Percentiles rank a stretch among this genome's conserved stretches.
Evolutionary conservation across 2,329 filamentous ascomycete genomes (phyloP).

Genomic region (Albophoma yamanashiensis): DNA sequence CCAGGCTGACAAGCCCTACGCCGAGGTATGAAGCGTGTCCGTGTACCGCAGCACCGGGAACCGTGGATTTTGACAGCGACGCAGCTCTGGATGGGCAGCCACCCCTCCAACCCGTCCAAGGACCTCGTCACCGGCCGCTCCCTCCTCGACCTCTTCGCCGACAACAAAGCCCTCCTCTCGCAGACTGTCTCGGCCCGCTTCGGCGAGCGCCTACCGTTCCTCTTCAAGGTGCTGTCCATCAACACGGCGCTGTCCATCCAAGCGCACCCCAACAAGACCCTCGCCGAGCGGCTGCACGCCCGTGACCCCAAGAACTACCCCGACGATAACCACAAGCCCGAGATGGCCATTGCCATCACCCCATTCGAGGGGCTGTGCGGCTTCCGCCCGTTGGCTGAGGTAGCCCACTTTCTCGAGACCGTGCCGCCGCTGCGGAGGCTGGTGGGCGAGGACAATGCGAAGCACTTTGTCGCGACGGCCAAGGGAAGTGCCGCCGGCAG

Average conservation of each 20-base stretch:
- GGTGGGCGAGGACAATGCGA: slow-evolving; percentile 53
- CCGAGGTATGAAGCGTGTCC: slow-evolving; percentile 53
- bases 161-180: slow-evolving; percentile 77
- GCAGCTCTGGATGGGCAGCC: slow-evolving; percentile 99
- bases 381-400: slow-evolving; percentile 80
- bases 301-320: slow-evolving; percentile 90
- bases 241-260: slow-evolving; percentile 95
- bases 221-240: slow-evolving; percentile 97
- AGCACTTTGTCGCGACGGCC: slow-evolving; percentile 41
- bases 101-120: slow-evolving; percentile 89
- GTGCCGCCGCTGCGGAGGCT: slow-evolving; percentile 49
- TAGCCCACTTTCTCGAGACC: slow-evolving; percentile 66
- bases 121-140: slow-evolving; percentile 75
- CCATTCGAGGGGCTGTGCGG: slow-evolving; percentile 94
- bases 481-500: slow-evolving; percentile 31
- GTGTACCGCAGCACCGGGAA: neutral
- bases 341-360: slow-evolving; percentile 98
- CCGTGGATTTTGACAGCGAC: neutral
- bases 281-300: slow-evolving; percentile 74
- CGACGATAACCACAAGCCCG: slow-evolving; percentile 98
- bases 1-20: slow-evolving; percentile 82
- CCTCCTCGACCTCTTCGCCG: slow-evolving; percentile 76
- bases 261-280: slow-evolving; percentile 90
- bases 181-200: slow-evolving; percentile 63
- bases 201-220: slow-evolving; percentile 76